phyloP scores from a whole-genome alignment of 495 filamentous ascomycete genomes.

The Platismatia glauca region DNA sequence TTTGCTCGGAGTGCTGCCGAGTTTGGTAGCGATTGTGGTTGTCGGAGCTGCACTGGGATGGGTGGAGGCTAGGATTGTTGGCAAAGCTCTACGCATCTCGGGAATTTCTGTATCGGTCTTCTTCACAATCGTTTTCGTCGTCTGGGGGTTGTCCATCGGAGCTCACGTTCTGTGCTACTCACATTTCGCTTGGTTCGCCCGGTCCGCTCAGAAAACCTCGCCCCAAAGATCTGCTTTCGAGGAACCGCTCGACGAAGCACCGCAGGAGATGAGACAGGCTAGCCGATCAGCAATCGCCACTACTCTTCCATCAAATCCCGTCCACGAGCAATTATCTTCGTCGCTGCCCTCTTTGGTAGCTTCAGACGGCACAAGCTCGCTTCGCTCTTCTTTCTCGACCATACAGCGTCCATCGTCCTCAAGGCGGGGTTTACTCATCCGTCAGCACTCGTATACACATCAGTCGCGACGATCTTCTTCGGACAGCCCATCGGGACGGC shows the following conservation, averaged over 20 bases:
- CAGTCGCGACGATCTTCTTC: constrained; percentile 22
- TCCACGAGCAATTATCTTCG: constrained; percentile 20
- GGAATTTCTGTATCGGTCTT: constrained; percentile 15
- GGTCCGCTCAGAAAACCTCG: constrained; percentile 20
- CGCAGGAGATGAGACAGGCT: constrained; percentile 23
- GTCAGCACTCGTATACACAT: constrained; percentile 28
- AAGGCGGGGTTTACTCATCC: constrained; percentile 30
- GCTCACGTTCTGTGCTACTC: constrained; percentile 24
- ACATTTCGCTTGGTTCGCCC: constrained; percentile 23
- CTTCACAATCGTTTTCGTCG: constrained; percentile 25
- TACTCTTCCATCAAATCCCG: constrained; percentile 20
- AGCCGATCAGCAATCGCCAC: constrained; percentile 17
- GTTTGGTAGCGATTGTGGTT: constrained; percentile 11
- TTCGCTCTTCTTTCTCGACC: constrained; percentile 45
- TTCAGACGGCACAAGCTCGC: constrained; percentile 44
- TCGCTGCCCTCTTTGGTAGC: constrained; percentile 24
- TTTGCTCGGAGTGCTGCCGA: constrained; percentile 20
- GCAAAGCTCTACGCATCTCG: constrained; percentile 4
- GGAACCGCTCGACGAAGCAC: constrained; percentile 13
- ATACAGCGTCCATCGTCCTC: constrained; percentile 43
- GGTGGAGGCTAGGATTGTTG: constrained; percentile 16
- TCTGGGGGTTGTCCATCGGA: constrained; percentile 26
- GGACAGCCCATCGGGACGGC: constrained; percentile 22
- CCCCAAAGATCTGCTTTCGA: constrained; percentile 15
- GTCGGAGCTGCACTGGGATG: constrained; percentile 25